These are phyloP conservation scores for Orbilia javanica DNA, from an alignment of 2,329 filamentous ascomycete species.

Conservation along the genomic window DNA sequence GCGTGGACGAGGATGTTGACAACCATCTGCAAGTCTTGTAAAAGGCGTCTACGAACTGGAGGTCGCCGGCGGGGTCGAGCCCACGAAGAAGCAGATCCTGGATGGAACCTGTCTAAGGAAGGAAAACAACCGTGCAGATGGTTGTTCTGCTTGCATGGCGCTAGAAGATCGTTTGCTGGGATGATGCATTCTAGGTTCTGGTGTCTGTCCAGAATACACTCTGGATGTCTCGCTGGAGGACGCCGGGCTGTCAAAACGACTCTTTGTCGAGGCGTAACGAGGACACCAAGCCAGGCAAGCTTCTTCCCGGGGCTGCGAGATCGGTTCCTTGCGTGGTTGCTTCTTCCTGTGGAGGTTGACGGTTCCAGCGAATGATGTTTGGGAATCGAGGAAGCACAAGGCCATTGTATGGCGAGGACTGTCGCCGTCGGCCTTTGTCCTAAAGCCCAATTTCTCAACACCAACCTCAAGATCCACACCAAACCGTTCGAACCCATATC, in stretches of 20 bases:
- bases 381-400: slow-evolving; percentile 6
- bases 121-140: slow-evolving; percentile 49
- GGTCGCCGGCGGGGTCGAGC: slow-evolving; percentile 43
- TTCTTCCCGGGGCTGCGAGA: slow-evolving; percentile 37
- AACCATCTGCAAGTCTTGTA: slow-evolving; percentile 24
- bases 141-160: slow-evolving; percentile 42
- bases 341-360: slow-evolving; percentile 22
- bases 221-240: slow-evolving; percentile 21
- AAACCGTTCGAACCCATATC: slow-evolving; percentile 46
- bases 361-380: slow-evolving; percentile 31
- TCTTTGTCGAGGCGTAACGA: slow-evolving; percentile 19
- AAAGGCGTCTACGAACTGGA: slow-evolving; percentile 18
- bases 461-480: slow-evolving; percentile 38
- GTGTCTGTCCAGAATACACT: no score
- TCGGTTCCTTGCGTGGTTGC: slow-evolving; percentile 55
- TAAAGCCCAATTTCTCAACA: slow-evolving; percentile 41
- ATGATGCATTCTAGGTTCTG: slow-evolving; percentile 52
- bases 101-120: slow-evolving; percentile 44
- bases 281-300: slow-evolving; percentile 6
- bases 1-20: slow-evolving; percentile 37
- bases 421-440: slow-evolving; percentile 56
- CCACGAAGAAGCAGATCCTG: slow-evolving; percentile 36
- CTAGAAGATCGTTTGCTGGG: slow-evolving; percentile 52
- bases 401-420: slow-evolving; percentile 28
- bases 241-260: slow-evolving; percentile 41